Evolutionary conservation across 352 stramenopile species (phyloP).

Genomic region (Pythium dissimile): DNA sequence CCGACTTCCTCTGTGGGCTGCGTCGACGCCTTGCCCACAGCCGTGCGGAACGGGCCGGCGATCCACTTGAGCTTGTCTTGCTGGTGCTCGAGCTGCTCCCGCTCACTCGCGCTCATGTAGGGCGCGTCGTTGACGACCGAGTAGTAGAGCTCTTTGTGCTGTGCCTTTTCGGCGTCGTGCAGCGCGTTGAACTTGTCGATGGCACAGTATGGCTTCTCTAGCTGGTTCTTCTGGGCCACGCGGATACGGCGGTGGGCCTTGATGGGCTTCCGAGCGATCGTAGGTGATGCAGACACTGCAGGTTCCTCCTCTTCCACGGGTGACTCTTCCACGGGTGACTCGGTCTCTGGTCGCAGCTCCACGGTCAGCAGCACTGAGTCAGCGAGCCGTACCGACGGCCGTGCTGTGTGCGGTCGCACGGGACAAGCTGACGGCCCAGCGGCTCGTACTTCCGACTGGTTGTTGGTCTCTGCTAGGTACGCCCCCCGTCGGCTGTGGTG

Average conservation of each 20-base stretch:
- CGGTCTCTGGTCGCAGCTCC: neutral
- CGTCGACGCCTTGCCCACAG: conserved; percentile 67
- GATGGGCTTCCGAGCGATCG: neutral
- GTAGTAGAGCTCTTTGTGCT: conserved; percentile 49
- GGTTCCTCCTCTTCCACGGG: neutral
- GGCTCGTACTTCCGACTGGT: neutral
- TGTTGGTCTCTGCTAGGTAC: neutral
- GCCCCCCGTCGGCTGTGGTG: neutral
- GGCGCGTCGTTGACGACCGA: conserved; percentile 81
- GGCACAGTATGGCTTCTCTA: conserved; percentile 70
- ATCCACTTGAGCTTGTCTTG: conserved; percentile 70
- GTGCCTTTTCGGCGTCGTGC: conserved; percentile 21
- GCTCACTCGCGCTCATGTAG: conserved; percentile 50
- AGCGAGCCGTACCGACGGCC: neutral
- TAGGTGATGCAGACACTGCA: neutral
- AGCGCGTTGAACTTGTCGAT: conserved; percentile 54
- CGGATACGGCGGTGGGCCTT: conserved; percentile 34
- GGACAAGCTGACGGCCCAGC: too few relatives aligned
- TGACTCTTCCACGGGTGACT: neutral
- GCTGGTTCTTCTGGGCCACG: conserved; percentile 56
- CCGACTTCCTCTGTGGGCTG: conserved; percentile 32
- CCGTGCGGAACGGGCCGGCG: conserved; percentile 58
- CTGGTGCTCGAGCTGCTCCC: conserved; percentile 50
- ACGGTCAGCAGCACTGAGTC: neutral
- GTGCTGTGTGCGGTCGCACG: conserved; percentile 2